Evolutionary conservation across 2,329 filamentous ascomycete species (phyloP).

Genomic region (Colletotrichum sp.): DNA sequence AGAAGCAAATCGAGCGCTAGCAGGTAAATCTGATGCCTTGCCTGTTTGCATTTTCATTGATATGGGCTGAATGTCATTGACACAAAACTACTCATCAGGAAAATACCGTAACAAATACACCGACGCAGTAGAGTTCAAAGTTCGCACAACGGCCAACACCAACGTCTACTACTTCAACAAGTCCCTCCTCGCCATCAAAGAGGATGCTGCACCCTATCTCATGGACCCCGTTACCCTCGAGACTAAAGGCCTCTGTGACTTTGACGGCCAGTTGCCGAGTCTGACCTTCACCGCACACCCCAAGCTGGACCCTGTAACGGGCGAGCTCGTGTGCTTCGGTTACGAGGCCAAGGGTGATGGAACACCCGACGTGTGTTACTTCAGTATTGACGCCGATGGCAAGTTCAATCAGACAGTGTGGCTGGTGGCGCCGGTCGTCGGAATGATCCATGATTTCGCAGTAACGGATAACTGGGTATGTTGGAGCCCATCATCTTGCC

Average conservation of each 20-base stretch:
- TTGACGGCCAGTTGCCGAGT: conserved; percentile 42
- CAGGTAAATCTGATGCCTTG: background rate
- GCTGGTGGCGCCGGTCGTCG: conserved; percentile 38
- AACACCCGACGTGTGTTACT: conserved; percentile 42
- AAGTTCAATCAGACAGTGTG: conserved; percentile 35
- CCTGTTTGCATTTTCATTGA: background rate
- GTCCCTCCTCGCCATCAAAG: conserved; percentile 53
- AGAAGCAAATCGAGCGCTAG: conserved; percentile 32
- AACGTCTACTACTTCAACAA: conserved; percentile 56
- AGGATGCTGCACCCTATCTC: conserved; percentile 47
- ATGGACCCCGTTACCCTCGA: conserved; percentile 45
- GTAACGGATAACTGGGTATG: conserved; percentile 44
- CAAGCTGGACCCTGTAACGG: conserved; percentile 44
- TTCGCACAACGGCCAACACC: conserved; percentile 51
- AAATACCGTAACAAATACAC: conserved; percentile 46
- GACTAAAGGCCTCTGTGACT: conserved; percentile 44
- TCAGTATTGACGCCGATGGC: conserved; percentile 31
- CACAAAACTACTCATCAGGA: conserved; percentile 27
- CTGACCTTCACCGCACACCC: conserved; percentile 48
- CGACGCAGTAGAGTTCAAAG: conserved; percentile 33
- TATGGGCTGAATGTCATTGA: conserved; percentile 19
- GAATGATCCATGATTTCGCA: conserved; percentile 47
- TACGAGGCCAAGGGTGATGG: conserved; percentile 47
- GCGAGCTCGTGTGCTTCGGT: conserved; percentile 45
- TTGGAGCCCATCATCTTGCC: too few relatives aligned